These are phyloP conservation scores for Hortaea werneckii DNA, from an alignment of 2,329 filamentous ascomycete genomes.

Conservation along the genomic window DNA sequence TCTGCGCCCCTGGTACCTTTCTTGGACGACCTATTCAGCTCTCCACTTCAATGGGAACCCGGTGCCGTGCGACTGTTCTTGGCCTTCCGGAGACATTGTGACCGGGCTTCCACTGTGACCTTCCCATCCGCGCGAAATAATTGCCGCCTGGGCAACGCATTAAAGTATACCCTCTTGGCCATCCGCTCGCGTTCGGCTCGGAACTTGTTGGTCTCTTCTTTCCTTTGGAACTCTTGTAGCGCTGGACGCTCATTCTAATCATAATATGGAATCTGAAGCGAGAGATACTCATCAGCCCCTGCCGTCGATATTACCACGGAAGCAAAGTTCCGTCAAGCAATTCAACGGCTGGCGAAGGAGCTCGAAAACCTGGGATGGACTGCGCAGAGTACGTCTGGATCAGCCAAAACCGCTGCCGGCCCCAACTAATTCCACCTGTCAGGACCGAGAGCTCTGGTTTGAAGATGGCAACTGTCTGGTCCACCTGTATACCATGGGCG, in stretches of 20 bases:
- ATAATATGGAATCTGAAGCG: neutral
- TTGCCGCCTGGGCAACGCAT: neutral
- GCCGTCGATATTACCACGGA: neutral
- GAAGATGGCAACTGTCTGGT: slow-evolving; percentile 59
- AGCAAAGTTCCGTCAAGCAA: slow-evolving; percentile 1
- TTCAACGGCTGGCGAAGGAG: slow-evolving; percentile 3
- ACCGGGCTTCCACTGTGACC: neutral
- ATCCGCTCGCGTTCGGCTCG: neutral
- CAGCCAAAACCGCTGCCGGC: neutral
- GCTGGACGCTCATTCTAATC: neutral
- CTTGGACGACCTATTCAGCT: neutral
- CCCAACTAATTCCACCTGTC: slow-evolving; percentile 4
- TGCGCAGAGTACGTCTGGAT: slow-evolving; percentile 6
- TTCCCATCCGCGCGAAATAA: neutral
- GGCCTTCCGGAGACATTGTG: neutral
- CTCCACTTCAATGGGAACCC: neutral
- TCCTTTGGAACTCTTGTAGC: neutral
- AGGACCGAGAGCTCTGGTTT: slow-evolving; percentile 66
- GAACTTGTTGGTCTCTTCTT: too few relatives aligned
- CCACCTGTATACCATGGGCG: slow-evolving; percentile 56
- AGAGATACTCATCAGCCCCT: neutral
- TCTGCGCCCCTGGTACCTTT: neutral
- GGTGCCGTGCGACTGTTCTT: neutral
- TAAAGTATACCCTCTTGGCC: neutral
- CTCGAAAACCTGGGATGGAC: slow-evolving; percentile 9